Evolutionary conservation across 257 asterid genomes (phyloP), one percentile per base, ranked within the genome.

Genomic region (Osmanthus fragrans): DNA sequence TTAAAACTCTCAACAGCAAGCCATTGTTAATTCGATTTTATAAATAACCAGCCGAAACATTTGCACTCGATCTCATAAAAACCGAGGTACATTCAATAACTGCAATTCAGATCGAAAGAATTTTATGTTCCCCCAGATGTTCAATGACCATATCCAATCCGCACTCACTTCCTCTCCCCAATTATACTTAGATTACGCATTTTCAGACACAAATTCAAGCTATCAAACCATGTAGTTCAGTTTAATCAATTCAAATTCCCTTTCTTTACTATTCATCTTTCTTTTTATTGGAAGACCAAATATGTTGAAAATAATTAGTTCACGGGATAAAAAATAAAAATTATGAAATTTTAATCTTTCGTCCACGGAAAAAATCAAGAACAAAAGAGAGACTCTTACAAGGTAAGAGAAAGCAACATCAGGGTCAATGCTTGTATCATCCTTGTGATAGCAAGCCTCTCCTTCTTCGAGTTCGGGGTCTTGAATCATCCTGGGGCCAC

Each of bases 391-490:
- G 79, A 80, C 82, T 78, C 98, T 86, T 95, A 95, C 98, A 82
- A 95, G 82, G 93, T 95, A 95, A 83, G 99, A 88, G 81, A 95
- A 90, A 56, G 88, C 89, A 37, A 88, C 82, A 72, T 95, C 97
- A 86, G 92, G 93, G 81, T 95, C 97, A 79, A 85, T 79, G 87
- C 71, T 87, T 80, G 82, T 74, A 81, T 86, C 94, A 78, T 88
- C 96, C 83, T 81, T 75, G 82, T 80, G 74, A 79, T 79, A 85
- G 77, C 85, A 73, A 77, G 90, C 88, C 88, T 91, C 98, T 70
- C 97, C 97, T 89, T 92, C 99, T 83, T 95, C 99, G 84, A 93
- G 91, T 85, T 91, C 97, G 72, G 85, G 83, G 77, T 84, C 93
- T 73, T 82, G 87, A 80, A 76, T 83, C 92, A 89, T 87, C 81